Percentiles rank a stretch among this genome's conserved stretches.
Evolutionary conservation across 805 yeast genomes (phyloP).

Genomic region (Grigorovia jiainica): DNA sequence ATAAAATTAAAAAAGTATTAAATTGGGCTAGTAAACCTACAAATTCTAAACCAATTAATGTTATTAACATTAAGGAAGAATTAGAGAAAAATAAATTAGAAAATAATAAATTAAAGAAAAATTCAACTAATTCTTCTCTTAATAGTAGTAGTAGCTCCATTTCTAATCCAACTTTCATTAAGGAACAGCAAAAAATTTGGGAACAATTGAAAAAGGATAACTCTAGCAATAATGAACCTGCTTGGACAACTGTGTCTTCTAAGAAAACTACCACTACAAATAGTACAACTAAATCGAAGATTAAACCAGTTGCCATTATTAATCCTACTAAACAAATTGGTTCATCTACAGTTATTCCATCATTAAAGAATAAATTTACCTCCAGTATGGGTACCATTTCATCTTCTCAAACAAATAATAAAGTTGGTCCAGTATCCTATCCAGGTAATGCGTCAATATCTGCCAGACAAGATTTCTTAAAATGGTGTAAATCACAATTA

Average conservation of each 20-base stretch:
- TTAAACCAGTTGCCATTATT: slow-evolving; percentile 2
- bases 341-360: slow-evolving; percentile 23
- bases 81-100: slow-evolving; percentile 3
- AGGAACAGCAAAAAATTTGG: slow-evolving; percentile 27
- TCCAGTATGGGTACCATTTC: slow-evolving; percentile 1
- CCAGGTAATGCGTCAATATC: slow-evolving; percentile 30
- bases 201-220: slow-evolving; percentile 57
- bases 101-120: background rate
- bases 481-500: slow-evolving; percentile 65
- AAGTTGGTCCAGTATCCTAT: slow-evolving; percentile 14
- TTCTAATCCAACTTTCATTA: slow-evolving; percentile 18
- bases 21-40: slow-evolving; percentile 24
- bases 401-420: background rate
- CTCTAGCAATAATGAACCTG: slow-evolving; percentile 13
- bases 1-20: slow-evolving; percentile 16
- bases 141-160: background rate
- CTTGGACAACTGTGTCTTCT: slow-evolving; percentile 27
- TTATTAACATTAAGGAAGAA: slow-evolving; percentile 15
- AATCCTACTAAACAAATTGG: slow-evolving; percentile 15
- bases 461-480: slow-evolving; percentile 51
- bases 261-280: slow-evolving; percentile 11
- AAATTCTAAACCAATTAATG: slow-evolving; percentile 7
- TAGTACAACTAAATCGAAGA: slow-evolving; percentile 13
- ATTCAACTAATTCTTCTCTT: background rate
- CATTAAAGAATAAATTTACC: slow-evolving; percentile 14